phyloP scores from a whole-genome alignment of 768 basidiomycete genomes.

The Asterophora parasitica region DNA sequence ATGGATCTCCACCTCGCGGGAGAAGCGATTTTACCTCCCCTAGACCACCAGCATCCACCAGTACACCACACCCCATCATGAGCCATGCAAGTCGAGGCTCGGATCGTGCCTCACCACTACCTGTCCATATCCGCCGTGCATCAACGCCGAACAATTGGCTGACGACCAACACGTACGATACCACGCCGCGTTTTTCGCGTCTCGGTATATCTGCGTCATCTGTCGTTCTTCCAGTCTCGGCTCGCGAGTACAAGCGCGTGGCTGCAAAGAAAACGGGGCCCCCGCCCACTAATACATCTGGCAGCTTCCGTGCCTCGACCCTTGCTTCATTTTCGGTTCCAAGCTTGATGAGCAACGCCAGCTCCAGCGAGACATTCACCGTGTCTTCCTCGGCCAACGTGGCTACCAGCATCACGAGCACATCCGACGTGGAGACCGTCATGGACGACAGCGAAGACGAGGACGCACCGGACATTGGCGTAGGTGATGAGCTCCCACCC shows the following conservation, averaged over 20 bases:
- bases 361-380: conserved; percentile 5
- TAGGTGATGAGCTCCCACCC: not conserved
- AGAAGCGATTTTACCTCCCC: not conserved
- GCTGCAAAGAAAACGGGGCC: conserved; percentile 9
- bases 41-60: not conserved
- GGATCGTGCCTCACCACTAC: not conserved
- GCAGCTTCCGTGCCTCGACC: not conserved
- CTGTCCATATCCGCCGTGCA: not conserved
- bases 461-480: not conserved
- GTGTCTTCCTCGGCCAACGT: not conserved
- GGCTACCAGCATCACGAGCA: not conserved
- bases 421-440: conserved; percentile 4
- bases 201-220: conserved; percentile 27
- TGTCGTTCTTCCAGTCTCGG: conserved; percentile 39
- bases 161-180: conserved; percentile 28
- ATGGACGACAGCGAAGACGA: conserved; percentile 1
- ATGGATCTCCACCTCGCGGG: not conserved
- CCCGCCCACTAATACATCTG: conserved; percentile 6
- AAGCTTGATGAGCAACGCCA: not conserved
- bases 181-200: conserved; percentile 37
- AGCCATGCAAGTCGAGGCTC: not conserved
- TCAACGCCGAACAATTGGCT: conserved; percentile 31
- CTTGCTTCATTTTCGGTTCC: not conserved
- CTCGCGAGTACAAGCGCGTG: conserved; percentile 24
- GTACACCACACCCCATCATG: not conserved